A percentile compares a stretch with the other conserved stretches of the same genome.
Evolutionary conservation across 129 eudicot species (phyloP).

Genomic region (Artemisia tridentata): DNA sequence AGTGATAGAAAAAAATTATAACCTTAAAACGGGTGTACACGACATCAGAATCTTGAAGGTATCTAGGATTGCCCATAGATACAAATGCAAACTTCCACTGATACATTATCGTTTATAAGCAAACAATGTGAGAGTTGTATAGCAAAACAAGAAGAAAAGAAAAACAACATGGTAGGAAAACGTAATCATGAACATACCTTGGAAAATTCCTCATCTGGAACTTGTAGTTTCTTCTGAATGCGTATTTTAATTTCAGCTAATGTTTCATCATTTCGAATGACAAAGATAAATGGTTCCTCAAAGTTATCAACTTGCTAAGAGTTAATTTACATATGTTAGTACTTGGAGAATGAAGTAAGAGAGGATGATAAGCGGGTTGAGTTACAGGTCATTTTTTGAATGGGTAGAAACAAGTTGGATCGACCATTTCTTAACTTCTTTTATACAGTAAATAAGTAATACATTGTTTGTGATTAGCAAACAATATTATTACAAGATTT

Average conservation of each 20-base stretch:
- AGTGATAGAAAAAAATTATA: too few relatives aligned
- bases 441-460: neutral
- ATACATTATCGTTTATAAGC: neutral
- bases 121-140: too few relatives aligned
- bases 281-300: constrained; percentile 68
- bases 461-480: neutral
- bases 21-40: neutral
- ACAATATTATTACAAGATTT: neutral
- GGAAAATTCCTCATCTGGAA: constrained; percentile 78
- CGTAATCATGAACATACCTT: constrained; percentile 40
- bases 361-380: neutral
- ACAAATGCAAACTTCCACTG: constrained; percentile 88
- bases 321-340: neutral
- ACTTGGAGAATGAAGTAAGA: neutral
- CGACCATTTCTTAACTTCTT: neutral
- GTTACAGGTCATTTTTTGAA: neutral
- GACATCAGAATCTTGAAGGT: constrained; percentile 27
- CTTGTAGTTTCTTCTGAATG: constrained; percentile 70
- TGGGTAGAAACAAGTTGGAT: neutral
- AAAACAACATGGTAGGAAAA: neutral
- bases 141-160: neutral
- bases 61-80: constrained; percentile 72
- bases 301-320: constrained; percentile 53
- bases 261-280: constrained; percentile 65
- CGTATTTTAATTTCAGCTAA: constrained; percentile 64